phyloP scores from a whole-genome alignment of 306 rosid species.

The Pyrus bretschneideri region DNA sequence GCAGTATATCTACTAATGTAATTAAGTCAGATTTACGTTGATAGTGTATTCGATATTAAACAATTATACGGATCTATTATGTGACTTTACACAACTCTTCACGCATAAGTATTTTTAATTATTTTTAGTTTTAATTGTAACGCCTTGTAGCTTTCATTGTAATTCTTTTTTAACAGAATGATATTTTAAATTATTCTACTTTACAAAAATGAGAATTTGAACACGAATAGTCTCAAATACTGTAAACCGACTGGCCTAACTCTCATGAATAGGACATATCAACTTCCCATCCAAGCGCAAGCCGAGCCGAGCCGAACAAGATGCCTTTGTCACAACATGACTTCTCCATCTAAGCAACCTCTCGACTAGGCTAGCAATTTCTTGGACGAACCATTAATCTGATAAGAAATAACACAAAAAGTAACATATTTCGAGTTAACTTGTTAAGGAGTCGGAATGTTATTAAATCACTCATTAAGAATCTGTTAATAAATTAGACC shows the following conservation, averaged over 20 bases:
- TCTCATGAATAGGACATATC: not conserved
- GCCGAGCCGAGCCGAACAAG: not conserved
- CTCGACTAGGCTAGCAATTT: conserved; percentile 4
- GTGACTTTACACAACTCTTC: not conserved
- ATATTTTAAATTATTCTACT: not conserved
- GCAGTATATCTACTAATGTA: too few species aligned
- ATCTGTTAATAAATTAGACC: accelerated
- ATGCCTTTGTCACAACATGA: conserved; percentile 3
- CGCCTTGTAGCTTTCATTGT: not conserved
- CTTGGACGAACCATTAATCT: too few species aligned
- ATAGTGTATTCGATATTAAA: too few species aligned
- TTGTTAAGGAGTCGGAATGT: accelerated
- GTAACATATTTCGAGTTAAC: too few species aligned
- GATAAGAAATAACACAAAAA: too few species aligned
- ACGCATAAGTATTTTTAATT: too few species aligned
- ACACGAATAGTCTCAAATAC: too few species aligned
- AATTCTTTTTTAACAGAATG: too few species aligned
- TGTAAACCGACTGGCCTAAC: not conserved
- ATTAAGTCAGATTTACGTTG: too few species aligned
- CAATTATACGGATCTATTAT: too few species aligned
- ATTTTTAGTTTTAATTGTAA: not conserved
- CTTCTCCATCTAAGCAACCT: conserved; percentile 17
- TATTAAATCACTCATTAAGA: accelerated
- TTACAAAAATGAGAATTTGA: too few species aligned
- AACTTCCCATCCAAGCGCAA: not conserved